Conservation (phyloP, 768 basidiomycete species). For the Trametopsis cervina region DNA sequence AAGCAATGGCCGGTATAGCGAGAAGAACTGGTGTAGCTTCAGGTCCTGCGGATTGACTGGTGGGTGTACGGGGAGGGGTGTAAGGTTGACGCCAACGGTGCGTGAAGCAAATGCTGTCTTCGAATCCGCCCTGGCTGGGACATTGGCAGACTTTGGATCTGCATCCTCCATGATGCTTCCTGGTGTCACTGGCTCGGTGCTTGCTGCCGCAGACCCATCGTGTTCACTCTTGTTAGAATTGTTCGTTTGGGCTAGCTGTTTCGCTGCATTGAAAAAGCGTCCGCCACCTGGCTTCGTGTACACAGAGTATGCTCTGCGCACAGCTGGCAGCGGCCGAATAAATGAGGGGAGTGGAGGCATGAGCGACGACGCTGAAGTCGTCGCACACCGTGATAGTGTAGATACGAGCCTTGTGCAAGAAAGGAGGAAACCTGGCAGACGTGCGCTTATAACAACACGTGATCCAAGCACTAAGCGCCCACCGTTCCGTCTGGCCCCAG, state of each 20-base stretch:
- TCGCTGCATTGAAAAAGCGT: slow-evolving; percentile 69
- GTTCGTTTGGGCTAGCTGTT: slow-evolving; percentile 36
- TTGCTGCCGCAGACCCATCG: slow-evolving; percentile 18
- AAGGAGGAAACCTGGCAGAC: not conserved
- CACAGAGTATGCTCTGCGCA: slow-evolving; percentile 61
- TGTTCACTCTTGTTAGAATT: slow-evolving; percentile 30
- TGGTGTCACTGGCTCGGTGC: slow-evolving; percentile 11
- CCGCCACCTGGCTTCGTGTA: slow-evolving; percentile 75
- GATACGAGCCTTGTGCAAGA: not conserved
- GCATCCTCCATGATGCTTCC: slow-evolving; percentile 5
- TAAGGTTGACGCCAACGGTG: slow-evolving; percentile 1
- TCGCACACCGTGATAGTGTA: slow-evolving; percentile 6
- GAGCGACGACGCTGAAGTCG: slow-evolving; percentile 12
- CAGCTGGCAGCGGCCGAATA: slow-evolving; percentile 38
- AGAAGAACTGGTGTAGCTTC: slow-evolving; percentile 81
- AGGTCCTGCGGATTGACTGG: slow-evolving; percentile 59
- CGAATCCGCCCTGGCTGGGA: slow-evolving; percentile 5
- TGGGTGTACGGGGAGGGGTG: slow-evolving; percentile 38
- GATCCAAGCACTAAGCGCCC: no score
- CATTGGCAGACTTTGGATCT: not conserved
- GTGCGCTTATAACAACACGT: no score
- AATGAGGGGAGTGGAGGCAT: slow-evolving; percentile 46
- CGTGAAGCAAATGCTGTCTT: not conserved
- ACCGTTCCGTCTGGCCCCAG: no score
- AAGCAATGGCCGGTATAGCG: slow-evolving; percentile 72